A percentile compares a stretch with the other conserved stretches of the same genome.
Conservation (phyloP, 2,329 filamentous ascomycete species). For the Aspergillus awamori region DNA sequence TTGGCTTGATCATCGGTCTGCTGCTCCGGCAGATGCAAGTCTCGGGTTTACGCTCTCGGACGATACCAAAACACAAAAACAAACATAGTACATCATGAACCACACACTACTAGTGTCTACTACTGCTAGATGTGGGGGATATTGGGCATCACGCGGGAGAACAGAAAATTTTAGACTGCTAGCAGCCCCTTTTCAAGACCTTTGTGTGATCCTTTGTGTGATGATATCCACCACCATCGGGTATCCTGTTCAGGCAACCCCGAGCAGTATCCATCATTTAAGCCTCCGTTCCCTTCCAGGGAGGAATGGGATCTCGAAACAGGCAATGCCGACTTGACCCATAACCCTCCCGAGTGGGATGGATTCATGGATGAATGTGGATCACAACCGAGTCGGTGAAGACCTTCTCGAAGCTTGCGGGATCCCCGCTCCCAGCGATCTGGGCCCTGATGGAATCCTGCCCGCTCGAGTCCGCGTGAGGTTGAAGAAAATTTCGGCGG, state of each 20-base stretch:
- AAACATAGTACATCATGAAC: background rate
- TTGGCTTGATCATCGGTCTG: constrained; percentile 20
- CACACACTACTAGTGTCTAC: background rate
- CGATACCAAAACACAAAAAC: background rate
- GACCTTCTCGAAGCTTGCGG: background rate
- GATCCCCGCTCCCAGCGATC: background rate
- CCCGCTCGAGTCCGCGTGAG: background rate
- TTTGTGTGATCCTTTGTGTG: background rate
- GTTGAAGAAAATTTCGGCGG: constrained; percentile 5
- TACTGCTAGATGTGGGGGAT: background rate
- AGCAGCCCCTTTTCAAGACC: background rate
- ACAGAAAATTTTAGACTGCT: background rate
- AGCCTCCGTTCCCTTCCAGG: too few relatives aligned
- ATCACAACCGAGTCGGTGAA: background rate
- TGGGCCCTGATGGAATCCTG: background rate
- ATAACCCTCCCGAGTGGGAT: background rate
- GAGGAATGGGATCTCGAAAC: background rate
- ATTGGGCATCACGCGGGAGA: background rate
- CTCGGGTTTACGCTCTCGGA: background rate
- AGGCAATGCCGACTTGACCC: background rate
- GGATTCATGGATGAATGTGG: background rate
- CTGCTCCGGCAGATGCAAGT: background rate
- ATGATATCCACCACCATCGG: background rate
- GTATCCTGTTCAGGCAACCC: constrained; percentile 1
- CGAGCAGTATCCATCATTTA: background rate